These are phyloP conservation scores for Neurospora terricola DNA, from an alignment of 495 filamentous ascomycete species.

Conservation along the genomic window DNA sequence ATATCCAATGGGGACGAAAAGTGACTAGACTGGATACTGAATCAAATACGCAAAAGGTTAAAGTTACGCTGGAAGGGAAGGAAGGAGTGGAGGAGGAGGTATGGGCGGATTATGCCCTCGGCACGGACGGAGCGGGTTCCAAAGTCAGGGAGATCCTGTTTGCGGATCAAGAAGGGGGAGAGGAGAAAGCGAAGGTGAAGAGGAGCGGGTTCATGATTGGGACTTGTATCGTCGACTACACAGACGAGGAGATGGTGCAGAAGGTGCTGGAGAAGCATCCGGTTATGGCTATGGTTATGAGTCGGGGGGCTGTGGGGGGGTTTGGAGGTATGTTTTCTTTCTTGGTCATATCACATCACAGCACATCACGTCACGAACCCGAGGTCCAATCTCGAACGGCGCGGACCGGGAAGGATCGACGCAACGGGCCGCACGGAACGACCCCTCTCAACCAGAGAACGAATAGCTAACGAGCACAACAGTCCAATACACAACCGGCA, in stretches of 20 bases:
- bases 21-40: conserved; percentile 30
- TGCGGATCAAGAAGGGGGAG: conserved; percentile 7
- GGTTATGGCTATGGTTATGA: conserved; percentile 17
- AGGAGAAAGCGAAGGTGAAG: conserved; percentile 15
- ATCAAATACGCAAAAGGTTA: conserved; percentile 35
- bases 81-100: conserved; percentile 26
- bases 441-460: too few species aligned
- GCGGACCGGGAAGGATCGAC: too few species aligned
- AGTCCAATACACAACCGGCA: conserved; percentile 12
- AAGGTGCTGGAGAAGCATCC: conserved; percentile 19
- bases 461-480: not conserved
- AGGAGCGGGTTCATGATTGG: conserved; percentile 21
- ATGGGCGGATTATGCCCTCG: conserved; percentile 31
- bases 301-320: conserved; percentile 10
- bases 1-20: conserved; percentile 21
- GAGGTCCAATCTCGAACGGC: too few species aligned
- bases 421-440: too few species aligned
- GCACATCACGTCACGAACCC: not conserved
- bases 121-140: conserved; percentile 39
- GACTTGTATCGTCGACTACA: conserved; percentile 16
- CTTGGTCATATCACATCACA: too few species aligned
- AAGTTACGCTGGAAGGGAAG: conserved; percentile 18
- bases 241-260: conserved; percentile 21
- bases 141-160: conserved; percentile 30
- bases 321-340: conserved; percentile 7